Base-by-base conservation (phyloP, 495 filamentous ascomycete species). In the Penicillium lagena region DNA sequence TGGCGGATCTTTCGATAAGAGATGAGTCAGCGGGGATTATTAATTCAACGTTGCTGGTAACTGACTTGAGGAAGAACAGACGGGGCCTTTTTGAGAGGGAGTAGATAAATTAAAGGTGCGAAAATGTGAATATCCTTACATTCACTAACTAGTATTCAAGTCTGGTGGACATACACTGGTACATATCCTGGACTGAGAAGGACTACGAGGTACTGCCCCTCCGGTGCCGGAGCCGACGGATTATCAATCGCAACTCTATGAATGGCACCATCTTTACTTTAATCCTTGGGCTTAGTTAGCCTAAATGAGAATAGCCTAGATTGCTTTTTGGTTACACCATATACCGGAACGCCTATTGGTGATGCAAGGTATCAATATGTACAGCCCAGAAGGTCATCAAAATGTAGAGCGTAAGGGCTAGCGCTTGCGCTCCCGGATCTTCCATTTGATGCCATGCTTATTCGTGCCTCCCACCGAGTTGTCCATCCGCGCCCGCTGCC, bases 381-480 rank as follows among this genome's bases (percentile, higher is more conserved):
- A 47, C 36, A 52, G 42, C 43, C 44, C 38, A 47, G 40, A 47
- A 46, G 44, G 42, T 47, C 39, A 43, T 58, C 58, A 42, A 55
- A 46, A 56, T 37, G 39, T 49, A 52, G 17, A 29, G 15, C 35
- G 37, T 14, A 29, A 22, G 37, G 36, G 12, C 48, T 75, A 94
- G 56, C 79, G 77, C 75, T 94, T 95, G 53, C 90, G 74, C 71
- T 89, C 85, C 40, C 82, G 68, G 13, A 89, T 72, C 71, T 93
- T 94, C 67, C 85, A 90, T 66, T 85, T 90, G 58, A 85, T 73
- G 11, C 90, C 89, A 28, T 78, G 64, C 67, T 90, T 93, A 50
- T 87, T 93, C 42, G 84, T 72, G 9, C 89, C 89, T 35, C 85
- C 85, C 7, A 87, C 73, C 4, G 78, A 86, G 27, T 91, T 91